Base-by-base conservation (phyloP, 2,329 filamentous ascomycete species). In the Coniochaeta sp. region DNA sequence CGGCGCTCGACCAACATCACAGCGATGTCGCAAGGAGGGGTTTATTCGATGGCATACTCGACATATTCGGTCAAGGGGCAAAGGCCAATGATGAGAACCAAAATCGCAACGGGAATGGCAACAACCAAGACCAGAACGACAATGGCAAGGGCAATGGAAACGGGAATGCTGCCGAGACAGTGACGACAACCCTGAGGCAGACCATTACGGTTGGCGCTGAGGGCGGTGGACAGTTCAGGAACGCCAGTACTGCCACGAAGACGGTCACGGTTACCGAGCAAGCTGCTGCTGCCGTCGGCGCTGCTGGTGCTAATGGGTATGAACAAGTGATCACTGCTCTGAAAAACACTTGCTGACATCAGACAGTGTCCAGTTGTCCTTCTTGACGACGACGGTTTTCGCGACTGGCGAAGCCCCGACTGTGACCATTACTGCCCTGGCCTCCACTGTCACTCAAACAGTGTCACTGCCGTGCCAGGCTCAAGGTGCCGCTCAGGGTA, bases 401-500 rank as follows among this genome's bases (percentile, higher is more conserved):
- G 68, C 59, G 6, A 66, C 66, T 24, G 73, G 72, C 22, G 8
- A 62, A 14, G 55, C 61, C 16, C 60, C 63, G 17, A 74, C 73
- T 24, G 66, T 75, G 24, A 78, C 74, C 5, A 68, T 75, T 55
- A 77, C 75, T 4, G 70, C 72, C 22, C 63, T 72, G 16, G 67
- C 67, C 9, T 64, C 64, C 4, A 71, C 68, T 22, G 65, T 71
- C 28, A 71, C 67, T 30, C 65, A 68, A 60, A 68, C 68, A 1
- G 54, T 56, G n/a, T 63, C 58, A 40, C 52, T 68, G 58, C 65
- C 67, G 54, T 24, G 63, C 61, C 32, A 40, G 22, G 38, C 55
- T 30, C 34, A 57, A n/a, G 65, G 63, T 28, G 65, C 65, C 19
- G 40, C 62, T 8, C 58, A 62, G 9, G 65, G 61, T 10, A 57